phyloP scores from a whole-genome alignment of 2,329 filamentous ascomycete species.

The Cadophora luteo-olivacea region DNA sequence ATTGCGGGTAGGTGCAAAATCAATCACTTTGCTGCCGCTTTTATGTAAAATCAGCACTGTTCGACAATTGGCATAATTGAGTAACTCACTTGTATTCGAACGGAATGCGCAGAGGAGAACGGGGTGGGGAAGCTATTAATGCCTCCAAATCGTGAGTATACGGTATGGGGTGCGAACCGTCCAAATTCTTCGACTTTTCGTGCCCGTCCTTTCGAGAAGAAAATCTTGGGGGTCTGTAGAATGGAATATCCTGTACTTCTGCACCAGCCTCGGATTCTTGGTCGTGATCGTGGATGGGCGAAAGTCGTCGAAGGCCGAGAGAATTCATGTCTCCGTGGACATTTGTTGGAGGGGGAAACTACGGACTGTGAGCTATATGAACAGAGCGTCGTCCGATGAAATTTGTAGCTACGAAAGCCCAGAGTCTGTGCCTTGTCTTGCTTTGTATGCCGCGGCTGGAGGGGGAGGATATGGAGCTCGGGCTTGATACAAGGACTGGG shows the following conservation, averaged over 20 bases:
- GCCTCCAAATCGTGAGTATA: slow-evolving; percentile 26
- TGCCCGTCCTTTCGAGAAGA: slow-evolving; percentile 16
- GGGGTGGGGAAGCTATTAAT: slow-evolving; percentile 18
- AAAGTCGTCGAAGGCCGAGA: slow-evolving; percentile 26
- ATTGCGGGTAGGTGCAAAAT: slow-evolving; percentile 1
- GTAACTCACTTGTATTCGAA: slow-evolving; percentile 7
- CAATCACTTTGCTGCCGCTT: slow-evolving; percentile 15
- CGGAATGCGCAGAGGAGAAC: slow-evolving; percentile 4
- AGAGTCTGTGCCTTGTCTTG: slow-evolving; percentile 14
- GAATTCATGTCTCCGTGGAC: slow-evolving; percentile 26
- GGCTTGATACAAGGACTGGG: slow-evolving; percentile 6
- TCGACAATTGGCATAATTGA: not conserved
- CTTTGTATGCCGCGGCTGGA: slow-evolving; percentile 3
- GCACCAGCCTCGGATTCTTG: slow-evolving; percentile 32
- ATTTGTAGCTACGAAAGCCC: slow-evolving; percentile 15
- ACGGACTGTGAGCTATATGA: slow-evolving; percentile 23
- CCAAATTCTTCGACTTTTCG: slow-evolving; percentile 11
- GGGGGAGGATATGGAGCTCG: slow-evolving; percentile 4
- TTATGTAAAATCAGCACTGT: not conserved
- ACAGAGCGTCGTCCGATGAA: slow-evolving; percentile 5
- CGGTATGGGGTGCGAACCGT: not conserved
- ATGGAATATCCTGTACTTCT: slow-evolving; percentile 38
- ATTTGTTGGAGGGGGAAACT: slow-evolving; percentile 32
- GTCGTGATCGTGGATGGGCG: slow-evolving; percentile 31
- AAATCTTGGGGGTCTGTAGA: slow-evolving; percentile 27